Base-by-base conservation (phyloP, 2,329 filamentous ascomycete species). In the Stemphylium vesicarium region DNA sequence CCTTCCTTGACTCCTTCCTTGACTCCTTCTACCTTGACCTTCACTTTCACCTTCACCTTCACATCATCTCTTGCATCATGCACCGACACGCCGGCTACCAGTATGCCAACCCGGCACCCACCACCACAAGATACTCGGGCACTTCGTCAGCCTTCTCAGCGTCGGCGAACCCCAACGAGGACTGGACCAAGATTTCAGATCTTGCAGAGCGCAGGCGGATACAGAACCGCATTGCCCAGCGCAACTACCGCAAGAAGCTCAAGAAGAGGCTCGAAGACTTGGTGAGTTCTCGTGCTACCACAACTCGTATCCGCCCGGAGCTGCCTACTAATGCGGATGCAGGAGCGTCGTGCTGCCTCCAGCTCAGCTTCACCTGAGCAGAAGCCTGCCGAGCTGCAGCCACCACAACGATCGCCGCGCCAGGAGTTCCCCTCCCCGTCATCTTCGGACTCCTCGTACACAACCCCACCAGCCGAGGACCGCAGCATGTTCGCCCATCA, bases 151-250 rank as follows among this genome's bases (percentile, higher is more conserved):
- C 94, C 67, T 96, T 96, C 82, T 96, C 91, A 79, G 90, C 89
- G 69, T 96, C 92, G 62, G 94, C 93, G 68, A 96, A 96, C 76
- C 91, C 94, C 50, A 93, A 97, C 73, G 94, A 98, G 80, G 94
- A 98, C 81, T 98, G 94, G 94, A 97, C 94, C 74, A 96, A 97
- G 86, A 96, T 98, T 75, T 96, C 94, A 53, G 94, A 98, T 77
- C 88, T 98, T 56, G 94, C 93, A 46, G 94, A 98, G 80, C 88
- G 95, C 72, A 84, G 93, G 70, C 86, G 93, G 74, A 96, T 97
- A 80, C 93, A 98, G 80, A 98, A 98, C 81, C 88, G 94, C 67
- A 97, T 98, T 83, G 94, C 94, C 65, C 94, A 98, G 80, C 89
- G 93, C 71, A 96, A 96, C 82, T 97, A 97, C 81, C 92, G 91